phyloP scores from a whole-genome alignment of 2,329 filamentous ascomycete species.

The Berkeleyomyces basicola region DNA sequence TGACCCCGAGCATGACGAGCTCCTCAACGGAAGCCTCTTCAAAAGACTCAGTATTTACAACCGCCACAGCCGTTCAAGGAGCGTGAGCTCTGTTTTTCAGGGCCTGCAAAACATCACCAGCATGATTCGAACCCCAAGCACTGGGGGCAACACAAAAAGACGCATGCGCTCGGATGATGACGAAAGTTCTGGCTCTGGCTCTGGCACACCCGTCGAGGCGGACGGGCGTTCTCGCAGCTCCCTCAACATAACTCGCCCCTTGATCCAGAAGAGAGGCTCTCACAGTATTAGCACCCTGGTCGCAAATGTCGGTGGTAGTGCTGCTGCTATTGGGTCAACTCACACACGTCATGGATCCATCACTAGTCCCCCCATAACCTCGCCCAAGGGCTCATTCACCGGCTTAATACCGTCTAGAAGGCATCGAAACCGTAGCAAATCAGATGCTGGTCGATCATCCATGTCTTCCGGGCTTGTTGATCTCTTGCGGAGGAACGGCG shows the following conservation, averaged over 20 bases:
- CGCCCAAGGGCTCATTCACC: conserved; percentile 31
- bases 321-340: conserved; percentile 38
- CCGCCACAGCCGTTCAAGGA: conserved; percentile 24
- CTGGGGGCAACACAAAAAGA: conserved; percentile 15
- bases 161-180: neutral
- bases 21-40: conserved; percentile 43
- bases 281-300: conserved; percentile 45
- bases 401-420: conserved; percentile 26
- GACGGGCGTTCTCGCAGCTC: conserved; percentile 22
- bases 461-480: conserved; percentile 28
- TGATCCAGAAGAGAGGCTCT: conserved; percentile 32
- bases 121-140: conserved; percentile 34
- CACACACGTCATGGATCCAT: conserved; percentile 39
- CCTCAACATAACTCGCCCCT: conserved; percentile 33
- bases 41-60: conserved; percentile 41
- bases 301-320: conserved; percentile 35
- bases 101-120: conserved; percentile 25
- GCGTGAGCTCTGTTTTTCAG: conserved; percentile 24
- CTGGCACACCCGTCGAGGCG: conserved; percentile 4
- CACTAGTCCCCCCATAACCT: conserved; percentile 32
- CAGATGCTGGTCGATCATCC: conserved; percentile 29
- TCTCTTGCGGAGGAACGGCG: conserved; percentile 36
- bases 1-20: conserved; percentile 36
- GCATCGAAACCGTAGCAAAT: conserved; percentile 38
- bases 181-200: neutral